phyloP scores from a whole-genome alignment of 768 basidiomycete genomes.

The Lactarius quietus region DNA sequence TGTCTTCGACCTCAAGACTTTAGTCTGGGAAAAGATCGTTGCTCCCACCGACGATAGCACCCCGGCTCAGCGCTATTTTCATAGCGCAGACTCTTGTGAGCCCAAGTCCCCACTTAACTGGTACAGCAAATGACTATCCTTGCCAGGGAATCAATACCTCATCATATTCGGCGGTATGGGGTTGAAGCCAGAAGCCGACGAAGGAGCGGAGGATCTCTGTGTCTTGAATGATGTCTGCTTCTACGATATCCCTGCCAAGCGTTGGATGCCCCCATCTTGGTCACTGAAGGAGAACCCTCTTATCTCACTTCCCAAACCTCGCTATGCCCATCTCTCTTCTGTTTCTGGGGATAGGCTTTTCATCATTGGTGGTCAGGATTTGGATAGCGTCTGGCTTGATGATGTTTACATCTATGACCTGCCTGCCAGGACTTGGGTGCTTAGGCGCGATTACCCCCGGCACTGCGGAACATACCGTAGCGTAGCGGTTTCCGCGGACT shows the following conservation, averaged over 20 bases:
- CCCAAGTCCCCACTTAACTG: conserved; percentile 17
- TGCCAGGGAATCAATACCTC: conserved; percentile 79
- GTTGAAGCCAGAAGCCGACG: conserved; percentile 61
- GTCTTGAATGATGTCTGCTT: conserved; percentile 93
- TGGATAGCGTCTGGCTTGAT: conserved; percentile 90
- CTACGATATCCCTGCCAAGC: conserved; percentile 67
- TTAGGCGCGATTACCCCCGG: conserved; percentile 76
- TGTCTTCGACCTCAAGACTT: conserved; percentile 78
- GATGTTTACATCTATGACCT: conserved; percentile 91
- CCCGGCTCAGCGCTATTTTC: conserved; percentile 90
- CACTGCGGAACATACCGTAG: conserved; percentile 96
- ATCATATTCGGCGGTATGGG: conserved; percentile 97
- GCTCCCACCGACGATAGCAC: conserved; percentile 61
- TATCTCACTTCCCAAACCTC: conserved; percentile 66
- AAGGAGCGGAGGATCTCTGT: conserved; percentile 72
- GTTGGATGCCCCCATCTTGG: conserved; percentile 61
- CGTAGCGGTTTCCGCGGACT: conserved; percentile 75
- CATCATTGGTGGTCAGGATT: conserved; percentile 93
- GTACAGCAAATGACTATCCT: conserved; percentile 16
- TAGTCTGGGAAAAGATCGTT: conserved; percentile 71
- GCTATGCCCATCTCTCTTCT: conserved; percentile 93
- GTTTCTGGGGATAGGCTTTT: conserved; percentile 81
- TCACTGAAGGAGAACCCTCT: conserved; percentile 40
- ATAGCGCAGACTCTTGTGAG: conserved; percentile 83
- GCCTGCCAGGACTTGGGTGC: conserved; percentile 66